Evolutionary conservation across 2,329 filamentous ascomycete genomes (phyloP), one percentile per base, ranked within the genome.

Genomic region (Fusarium sambucinum): DNA sequence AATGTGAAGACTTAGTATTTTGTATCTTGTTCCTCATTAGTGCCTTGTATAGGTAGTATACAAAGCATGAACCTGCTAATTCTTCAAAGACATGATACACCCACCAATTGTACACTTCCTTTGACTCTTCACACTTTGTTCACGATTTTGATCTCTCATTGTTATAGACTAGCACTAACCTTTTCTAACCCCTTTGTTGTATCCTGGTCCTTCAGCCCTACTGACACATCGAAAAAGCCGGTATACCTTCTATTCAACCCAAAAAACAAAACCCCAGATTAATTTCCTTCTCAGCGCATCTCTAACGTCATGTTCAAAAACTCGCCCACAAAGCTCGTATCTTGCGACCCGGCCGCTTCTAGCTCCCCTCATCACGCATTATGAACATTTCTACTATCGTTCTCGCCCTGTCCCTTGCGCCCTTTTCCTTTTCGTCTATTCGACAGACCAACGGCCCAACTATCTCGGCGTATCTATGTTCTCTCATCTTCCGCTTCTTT

Each of bases 301-400:
- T 13, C 35, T 13, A 21, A 17, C 21, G 14, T 38, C 14, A 11
- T 19, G 23, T 21, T 73, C 62, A 72, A 29, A 60, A 53, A 40
- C 60, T 72, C 50, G 61, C 64, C 44, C 59, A 33, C 44, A 57
- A 30, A 13, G 38, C 53, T 48, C 50, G 52, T 40, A 48, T 65
- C 71, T 64, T 67, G 48, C 52, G 47, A 54, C 57, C 40, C 54
- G 45, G 50, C 23, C 38, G 69, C 68, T 68, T 70, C 77, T 79
- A 79, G 68, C 71, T 75, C 16, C 61, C 72, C 37, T 75, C 70
- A 47, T 80, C 78, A 44, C 74, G 73, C 58, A 76, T 74, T 55
- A 82, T 55, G 64, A 96, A 96, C 29, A 93, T 80, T 75, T 94
- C 91, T 30, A 96, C 76, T 14, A 94, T 79, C 12, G 84, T 84